Conservation (phyloP, 1,139 yeast genomes). For the Groenewaldozyma sp. region DNA sequence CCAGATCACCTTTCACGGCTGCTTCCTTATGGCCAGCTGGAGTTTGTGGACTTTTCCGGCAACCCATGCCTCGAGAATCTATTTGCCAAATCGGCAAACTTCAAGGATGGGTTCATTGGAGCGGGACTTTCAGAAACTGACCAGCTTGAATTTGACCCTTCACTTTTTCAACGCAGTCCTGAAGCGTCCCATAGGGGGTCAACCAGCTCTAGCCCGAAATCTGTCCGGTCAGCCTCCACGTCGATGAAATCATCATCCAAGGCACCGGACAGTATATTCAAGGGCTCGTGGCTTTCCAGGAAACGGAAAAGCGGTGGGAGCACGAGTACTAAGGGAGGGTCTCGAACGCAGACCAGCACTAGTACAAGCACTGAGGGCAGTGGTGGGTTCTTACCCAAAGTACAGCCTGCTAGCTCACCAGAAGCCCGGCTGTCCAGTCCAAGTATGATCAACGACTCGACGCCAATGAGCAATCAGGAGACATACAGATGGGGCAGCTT, state of each 20-base stretch:
- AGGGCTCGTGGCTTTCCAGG: background rate
- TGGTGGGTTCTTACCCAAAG: no score
- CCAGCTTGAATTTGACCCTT: background rate
- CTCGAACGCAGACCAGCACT: no score
- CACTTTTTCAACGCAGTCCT: background rate
- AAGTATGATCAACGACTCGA: no score
- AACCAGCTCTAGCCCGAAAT: background rate
- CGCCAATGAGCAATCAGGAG: background rate
- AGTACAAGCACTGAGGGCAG: no score
- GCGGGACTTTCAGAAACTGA: no score
- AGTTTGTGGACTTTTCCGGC: conserved; percentile 25
- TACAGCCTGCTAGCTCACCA: no score
- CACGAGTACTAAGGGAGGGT: no score
- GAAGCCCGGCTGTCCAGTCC: no score
- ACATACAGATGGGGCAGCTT: background rate
- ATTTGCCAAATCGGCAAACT: conserved; percentile 15
- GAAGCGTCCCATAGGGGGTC: background rate
- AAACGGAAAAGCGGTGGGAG: no score
- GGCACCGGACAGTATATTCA: background rate
- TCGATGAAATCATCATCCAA: background rate
- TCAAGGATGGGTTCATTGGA: conserved; percentile 12
- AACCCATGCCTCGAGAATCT: conserved; percentile 25
- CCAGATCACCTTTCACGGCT: conserved; percentile 24
- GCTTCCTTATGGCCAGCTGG: conserved; percentile 17
- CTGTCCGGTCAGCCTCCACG: background rate